Evolutionary conservation across 2,329 filamentous ascomycete genomes (phyloP).

Genomic region (Coleophoma crateriformis): DNA sequence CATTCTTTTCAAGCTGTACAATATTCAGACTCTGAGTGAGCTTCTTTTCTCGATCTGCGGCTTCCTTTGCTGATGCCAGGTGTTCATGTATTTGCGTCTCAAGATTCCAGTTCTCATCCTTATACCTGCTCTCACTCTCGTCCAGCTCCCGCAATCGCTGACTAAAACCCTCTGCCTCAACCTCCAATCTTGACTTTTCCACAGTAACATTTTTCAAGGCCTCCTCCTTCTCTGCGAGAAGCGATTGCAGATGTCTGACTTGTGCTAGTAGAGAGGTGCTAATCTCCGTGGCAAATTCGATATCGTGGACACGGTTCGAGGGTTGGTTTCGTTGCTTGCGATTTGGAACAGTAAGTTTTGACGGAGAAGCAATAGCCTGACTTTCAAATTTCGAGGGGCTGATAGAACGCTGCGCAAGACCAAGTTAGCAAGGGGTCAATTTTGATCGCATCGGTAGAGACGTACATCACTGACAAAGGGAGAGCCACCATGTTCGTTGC

Average conservation of each 20-base stretch:
- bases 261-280: constrained; percentile 92
- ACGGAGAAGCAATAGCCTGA: constrained; percentile 79
- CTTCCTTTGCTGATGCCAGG: constrained; percentile 66
- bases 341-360: constrained; percentile 81
- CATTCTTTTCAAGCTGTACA: constrained; percentile 68
- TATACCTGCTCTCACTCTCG: constrained; percentile 92
- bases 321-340: constrained; percentile 88
- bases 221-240: constrained; percentile 85
- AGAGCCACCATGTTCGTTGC: constrained; percentile 50
- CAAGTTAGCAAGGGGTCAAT: no score
- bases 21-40: constrained; percentile 67
- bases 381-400: constrained; percentile 77
- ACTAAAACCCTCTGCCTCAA: constrained; percentile 72
- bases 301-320: constrained; percentile 83
- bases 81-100: constrained; percentile 90
- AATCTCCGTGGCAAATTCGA: constrained; percentile 97
- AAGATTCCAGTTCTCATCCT: constrained; percentile 97
- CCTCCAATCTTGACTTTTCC: constrained; percentile 75
- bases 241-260: constrained; percentile 80
- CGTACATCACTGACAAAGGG: constrained; percentile 35
- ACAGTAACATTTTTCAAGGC: constrained; percentile 68
- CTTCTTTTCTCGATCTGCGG: constrained; percentile 77
- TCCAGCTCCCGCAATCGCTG: constrained; percentile 79
- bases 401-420: constrained; percentile 51
- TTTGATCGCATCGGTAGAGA: background rate